These are phyloP conservation scores for Tolypocladium pustulatum DNA, from an alignment of 2,329 filamentous ascomycete species.

Conservation along the genomic window DNA sequence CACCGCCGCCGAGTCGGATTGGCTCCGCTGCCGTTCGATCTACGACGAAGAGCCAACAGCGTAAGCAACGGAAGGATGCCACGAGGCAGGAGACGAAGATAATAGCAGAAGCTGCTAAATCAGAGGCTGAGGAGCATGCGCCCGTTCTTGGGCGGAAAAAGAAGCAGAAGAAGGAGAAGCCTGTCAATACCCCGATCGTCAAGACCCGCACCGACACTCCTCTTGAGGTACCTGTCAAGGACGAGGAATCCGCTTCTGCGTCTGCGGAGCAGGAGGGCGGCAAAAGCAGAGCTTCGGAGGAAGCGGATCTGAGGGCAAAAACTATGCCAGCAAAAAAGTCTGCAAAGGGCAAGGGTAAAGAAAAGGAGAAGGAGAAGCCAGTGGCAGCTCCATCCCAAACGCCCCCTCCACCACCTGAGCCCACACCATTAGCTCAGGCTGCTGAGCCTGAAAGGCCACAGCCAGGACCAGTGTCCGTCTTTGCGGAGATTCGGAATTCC, in stretches of 20 bases:
- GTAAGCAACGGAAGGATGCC: constrained; percentile 63
- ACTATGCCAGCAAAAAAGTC: constrained; percentile 18
- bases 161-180: constrained; percentile 70
- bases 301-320: constrained; percentile 15
- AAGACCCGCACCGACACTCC: constrained; percentile 5
- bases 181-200: constrained; percentile 11
- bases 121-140: constrained; percentile 49
- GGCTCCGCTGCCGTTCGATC: constrained; percentile 58
- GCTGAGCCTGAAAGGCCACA: constrained; percentile 18
- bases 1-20: constrained; percentile 54
- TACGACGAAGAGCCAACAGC: constrained; percentile 69
- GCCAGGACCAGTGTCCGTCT: constrained; percentile 21
- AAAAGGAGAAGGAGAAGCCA: constrained; percentile 5
- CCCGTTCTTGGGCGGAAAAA: constrained; percentile 74
- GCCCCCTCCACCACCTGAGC: constrained; percentile 8
- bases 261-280: not conserved
- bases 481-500: constrained; percentile 21
- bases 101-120: constrained; percentile 37
- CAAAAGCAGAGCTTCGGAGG: constrained; percentile 4
- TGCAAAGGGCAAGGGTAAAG: constrained; percentile 16
- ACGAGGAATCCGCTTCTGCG: constrained; percentile 1
- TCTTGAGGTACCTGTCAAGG: constrained; percentile 6
- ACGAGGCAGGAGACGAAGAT: constrained; percentile 51
- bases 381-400: constrained; percentile 2
- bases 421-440: constrained; percentile 6